Base-by-base conservation (phyloP, 2,329 filamentous ascomycete genomes). In the Penicillium sp. region DNA sequence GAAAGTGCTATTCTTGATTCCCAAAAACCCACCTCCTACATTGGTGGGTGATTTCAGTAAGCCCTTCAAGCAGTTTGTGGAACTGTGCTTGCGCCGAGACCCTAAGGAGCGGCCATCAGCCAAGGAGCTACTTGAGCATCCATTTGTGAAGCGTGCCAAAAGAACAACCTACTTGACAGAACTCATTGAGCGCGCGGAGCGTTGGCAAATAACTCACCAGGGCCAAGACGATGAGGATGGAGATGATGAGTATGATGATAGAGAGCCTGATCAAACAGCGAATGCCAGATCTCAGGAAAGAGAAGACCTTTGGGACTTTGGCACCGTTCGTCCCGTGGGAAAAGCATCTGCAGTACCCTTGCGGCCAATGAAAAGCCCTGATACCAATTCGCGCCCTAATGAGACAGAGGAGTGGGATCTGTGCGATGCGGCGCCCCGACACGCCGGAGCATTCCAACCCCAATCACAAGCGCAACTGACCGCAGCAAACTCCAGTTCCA, bases 91-190 rank as follows among this genome's bases (percentile, higher is more conserved):
- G 61, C 87, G 91, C 61, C 87, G 94, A 56, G 93, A 97, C 70
- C 94, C 94, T 9, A 87, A 87, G 70, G 91, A 97, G 67, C 81
- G 94, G 56, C 93, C 93, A 0, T 88, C 88, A 2, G 92, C 94
- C 0, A 90, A 84, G 66, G 92, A 97, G 43, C 76, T 99, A 50
- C 78, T 97, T 41, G 90, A 90, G 66, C 92, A 97, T 70, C 87
- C 91, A 0, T 99, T 97, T 72, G 87, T 99, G 56, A 86, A 89
- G 61, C 87, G 86, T 65, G 94, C 93, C 14, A 97, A 96, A 77
- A 94, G 93, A 76, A 96, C 92, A 0, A 94, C 88, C n/a, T 97
- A 96, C 70, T 78, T 99, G 39, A 97, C 94, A 1, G 94, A 99
- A 74, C 79, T 99, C 52, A 97, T 99, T 66, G 91, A 97, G 71